These are phyloP conservation scores for Croton laevigatus DNA, from an alignment of 441 rosid genomes.

Conservation along the genomic window DNA sequence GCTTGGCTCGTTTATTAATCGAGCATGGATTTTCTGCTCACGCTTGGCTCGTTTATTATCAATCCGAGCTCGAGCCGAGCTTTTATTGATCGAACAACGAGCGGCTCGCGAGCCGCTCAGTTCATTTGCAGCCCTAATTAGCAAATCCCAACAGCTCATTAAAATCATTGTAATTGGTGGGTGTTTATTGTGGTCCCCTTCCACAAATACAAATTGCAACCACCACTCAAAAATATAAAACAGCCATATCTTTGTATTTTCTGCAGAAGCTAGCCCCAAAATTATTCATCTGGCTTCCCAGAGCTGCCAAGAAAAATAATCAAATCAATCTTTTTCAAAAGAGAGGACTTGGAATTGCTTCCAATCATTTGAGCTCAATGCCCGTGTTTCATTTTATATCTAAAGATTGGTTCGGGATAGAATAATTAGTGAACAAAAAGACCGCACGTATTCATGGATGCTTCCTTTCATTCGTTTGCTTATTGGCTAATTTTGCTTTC, in stretches of 20 bases:
- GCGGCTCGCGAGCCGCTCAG: too few relatives aligned
- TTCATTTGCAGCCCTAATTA: too few relatives aligned
- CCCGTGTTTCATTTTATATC: not conserved
- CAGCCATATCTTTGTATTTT: conserved; percentile 33
- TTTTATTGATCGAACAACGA: too few relatives aligned
- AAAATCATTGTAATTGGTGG: conserved; percentile 10
- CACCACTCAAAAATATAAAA: conserved; percentile 23
- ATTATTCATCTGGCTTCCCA: conserved; percentile 8
- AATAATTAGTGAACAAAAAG: conserved; percentile 23
- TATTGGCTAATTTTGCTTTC: not conserved
- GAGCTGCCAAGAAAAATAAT: conserved; percentile 22
- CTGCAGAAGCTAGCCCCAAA: conserved; percentile 5
- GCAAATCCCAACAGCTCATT: conserved; percentile 25
- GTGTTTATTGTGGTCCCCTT: conserved; percentile 34
- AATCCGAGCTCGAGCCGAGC: too few relatives aligned
- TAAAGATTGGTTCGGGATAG: conserved; percentile 1
- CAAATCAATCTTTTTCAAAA: conserved; percentile 36
- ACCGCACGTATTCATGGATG: conserved; percentile 22
- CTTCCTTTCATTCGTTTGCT: conserved; percentile 13
- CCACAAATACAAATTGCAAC: conserved; percentile 28
- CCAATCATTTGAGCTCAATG: conserved; percentile 27
- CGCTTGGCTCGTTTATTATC: too few relatives aligned
- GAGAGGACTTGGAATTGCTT: conserved; percentile 17
- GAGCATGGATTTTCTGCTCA: too few relatives aligned
- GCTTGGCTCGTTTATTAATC: too few relatives aligned